Evolutionary conservation across 192 early-diverging fungal species (phyloP).

Genomic region (Umbelopsis sp.): DNA sequence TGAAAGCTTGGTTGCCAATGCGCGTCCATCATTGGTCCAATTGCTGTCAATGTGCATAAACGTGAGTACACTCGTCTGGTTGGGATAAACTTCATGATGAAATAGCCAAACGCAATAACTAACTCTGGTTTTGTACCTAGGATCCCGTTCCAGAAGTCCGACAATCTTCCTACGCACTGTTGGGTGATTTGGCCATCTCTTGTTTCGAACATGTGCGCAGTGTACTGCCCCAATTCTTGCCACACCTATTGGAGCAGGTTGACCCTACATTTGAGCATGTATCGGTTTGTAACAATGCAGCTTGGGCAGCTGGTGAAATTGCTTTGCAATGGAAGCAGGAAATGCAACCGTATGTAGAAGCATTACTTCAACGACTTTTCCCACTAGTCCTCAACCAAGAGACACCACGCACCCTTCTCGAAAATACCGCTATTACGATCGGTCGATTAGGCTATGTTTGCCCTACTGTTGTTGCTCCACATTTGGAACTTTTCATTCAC

Average conservation of each 20-base stretch:
- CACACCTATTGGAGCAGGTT: slow-evolving; percentile 74
- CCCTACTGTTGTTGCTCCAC: slow-evolving; percentile 82
- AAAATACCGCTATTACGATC: slow-evolving; percentile 97
- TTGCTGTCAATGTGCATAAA: slow-evolving; percentile 83
- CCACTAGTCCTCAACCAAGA: slow-evolving; percentile 72
- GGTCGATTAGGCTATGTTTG: slow-evolving; percentile 93
- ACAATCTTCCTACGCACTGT: slow-evolving; percentile 93
- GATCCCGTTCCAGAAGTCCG: slow-evolving; percentile 74
- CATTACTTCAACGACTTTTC: slow-evolving; percentile 83
- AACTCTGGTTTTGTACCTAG: slow-evolving; percentile 25
- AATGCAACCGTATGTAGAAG: slow-evolving; percentile 79
- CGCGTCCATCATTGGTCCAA: slow-evolving; percentile 71
- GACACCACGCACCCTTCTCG: slow-evolving; percentile 76
- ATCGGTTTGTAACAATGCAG: slow-evolving; percentile 96
- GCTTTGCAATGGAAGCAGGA: slow-evolving; percentile 73
- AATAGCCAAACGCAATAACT: neutral
- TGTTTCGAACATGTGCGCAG: slow-evolving; percentile 82
- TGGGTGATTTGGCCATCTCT: slow-evolving; percentile 96
- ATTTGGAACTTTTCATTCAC: slow-evolving; percentile 80
- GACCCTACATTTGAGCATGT: slow-evolving; percentile 73
- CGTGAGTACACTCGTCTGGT: slow-evolving; percentile 55
- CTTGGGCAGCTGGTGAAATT: slow-evolving; percentile 98
- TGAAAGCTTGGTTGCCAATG: slow-evolving; percentile 74
- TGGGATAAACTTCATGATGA: neutral
- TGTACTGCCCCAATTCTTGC: slow-evolving; percentile 80